phyloP scores from a whole-genome alignment of 208 protist species.

The Phytomonas sp. region DNA sequence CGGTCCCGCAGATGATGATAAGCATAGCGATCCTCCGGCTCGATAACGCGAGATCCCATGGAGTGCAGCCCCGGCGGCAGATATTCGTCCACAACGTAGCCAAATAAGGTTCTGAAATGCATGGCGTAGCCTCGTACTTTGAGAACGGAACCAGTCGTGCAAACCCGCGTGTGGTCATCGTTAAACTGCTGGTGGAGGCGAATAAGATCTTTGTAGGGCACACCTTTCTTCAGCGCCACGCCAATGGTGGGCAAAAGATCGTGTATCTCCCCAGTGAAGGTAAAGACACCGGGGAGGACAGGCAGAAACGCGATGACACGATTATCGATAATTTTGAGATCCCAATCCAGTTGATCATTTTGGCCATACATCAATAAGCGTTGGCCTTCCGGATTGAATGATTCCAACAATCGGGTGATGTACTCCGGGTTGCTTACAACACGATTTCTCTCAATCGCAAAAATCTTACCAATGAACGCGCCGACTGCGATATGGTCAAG shows the following conservation, averaged over 20 bases:
- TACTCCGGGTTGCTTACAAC: slow-evolving; percentile 70
- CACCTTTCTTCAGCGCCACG: slow-evolving; percentile 49
- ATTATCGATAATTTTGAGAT: slow-evolving; percentile 67
- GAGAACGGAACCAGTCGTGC: slow-evolving; percentile 34
- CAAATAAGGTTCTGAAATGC: slow-evolving; percentile 86
- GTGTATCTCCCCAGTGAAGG: slow-evolving; percentile 76
- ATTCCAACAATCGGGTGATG: slow-evolving; percentile 54
- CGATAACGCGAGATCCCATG: slow-evolving; percentile 81
- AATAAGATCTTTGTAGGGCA: slow-evolving; percentile 78
- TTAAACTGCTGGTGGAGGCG: slow-evolving; percentile 81
- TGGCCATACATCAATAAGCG: slow-evolving; percentile 68
- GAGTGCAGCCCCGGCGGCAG: slow-evolving; percentile 77
- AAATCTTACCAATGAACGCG: slow-evolving; percentile 83
- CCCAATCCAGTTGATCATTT: slow-evolving; percentile 47
- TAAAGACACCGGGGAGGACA: slow-evolving; percentile 67
- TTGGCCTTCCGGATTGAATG: slow-evolving; percentile 66
- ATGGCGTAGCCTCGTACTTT: slow-evolving; percentile 84
- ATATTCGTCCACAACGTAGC: slow-evolving; percentile 81
- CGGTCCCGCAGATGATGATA: slow-evolving; percentile 38
- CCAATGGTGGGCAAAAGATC: slow-evolving; percentile 85
- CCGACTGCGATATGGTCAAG: slow-evolving; percentile 76
- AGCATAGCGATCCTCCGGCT: slow-evolving; percentile 52
- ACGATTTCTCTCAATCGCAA: slow-evolving; percentile 65
- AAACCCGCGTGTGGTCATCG: slow-evolving; percentile 55
- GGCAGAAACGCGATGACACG: slow-evolving; percentile 83